Base-by-base conservation (phyloP, 345 rosid genomes). In the Moricandia arvensis region DNA sequence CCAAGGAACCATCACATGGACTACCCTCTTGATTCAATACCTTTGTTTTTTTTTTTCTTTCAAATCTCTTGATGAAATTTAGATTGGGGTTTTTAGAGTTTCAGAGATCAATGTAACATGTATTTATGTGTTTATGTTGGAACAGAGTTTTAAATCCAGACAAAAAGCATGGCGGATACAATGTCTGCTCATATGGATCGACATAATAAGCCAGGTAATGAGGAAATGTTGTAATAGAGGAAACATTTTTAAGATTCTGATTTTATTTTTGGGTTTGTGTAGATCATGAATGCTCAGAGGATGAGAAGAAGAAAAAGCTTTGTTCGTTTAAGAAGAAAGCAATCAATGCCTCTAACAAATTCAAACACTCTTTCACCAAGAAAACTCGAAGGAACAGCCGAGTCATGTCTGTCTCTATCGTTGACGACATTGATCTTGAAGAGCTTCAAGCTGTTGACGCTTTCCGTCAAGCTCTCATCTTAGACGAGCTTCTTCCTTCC, bases 371-470 rank as follows among this genome's bases (percentile, higher is more conserved):
- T 16, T 77, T 87, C 80, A 86, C 86, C 29, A 90, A 83, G 80
- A 91, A 67, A 72, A 73, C 85, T 30, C 89, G 91, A 30, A 84
- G 86, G 72, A 81, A 85, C 81, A 90, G 95, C 72, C 83, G 90
- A 43, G 91, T 91, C 2, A 84, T 86, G 87, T 87, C 93, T 37
- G 80, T 86, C 67, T 72, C 83, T 2, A 86, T 93, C 9, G 91
- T 88, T 15, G 93, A 83, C 66, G 77, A 84, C 24, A 73, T 91
- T 67, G 79, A 90, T 62, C 81, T 87, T 2, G 97, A 94, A 71
- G 97, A 94, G 76, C 71, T 89, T 55, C 89, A 87, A 82, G 93
- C 95, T 29, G 93, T 91, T 7, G 97, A 89, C 45, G 88, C 93
- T 6, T 91, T 94, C 74, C 98, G 97, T 57, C 97, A 91, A 47